phyloP scores from a whole-genome alignment of 129 eudicot species.

The Saussurea involucrata region DNA sequence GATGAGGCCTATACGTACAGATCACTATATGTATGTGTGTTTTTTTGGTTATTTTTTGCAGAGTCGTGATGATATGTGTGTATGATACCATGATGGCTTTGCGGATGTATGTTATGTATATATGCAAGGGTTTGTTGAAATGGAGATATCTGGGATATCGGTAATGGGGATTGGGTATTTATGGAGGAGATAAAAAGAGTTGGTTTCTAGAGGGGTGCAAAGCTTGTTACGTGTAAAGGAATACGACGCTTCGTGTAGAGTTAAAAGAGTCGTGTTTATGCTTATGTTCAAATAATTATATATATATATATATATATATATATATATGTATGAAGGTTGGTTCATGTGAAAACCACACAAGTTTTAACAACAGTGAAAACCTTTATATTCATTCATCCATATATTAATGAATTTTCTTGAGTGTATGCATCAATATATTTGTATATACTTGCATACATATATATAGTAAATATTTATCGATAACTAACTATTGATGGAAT shows the following conservation, averaged over 20 bases:
- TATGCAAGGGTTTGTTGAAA: neutral
- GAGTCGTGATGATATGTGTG: neutral
- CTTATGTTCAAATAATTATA: neutral
- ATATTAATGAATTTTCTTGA: too few relatives aligned
- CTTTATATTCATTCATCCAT: too few relatives aligned
- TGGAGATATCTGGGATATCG: neutral
- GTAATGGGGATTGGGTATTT: constrained; percentile 11
- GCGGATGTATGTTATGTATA: neutral
- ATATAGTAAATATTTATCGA: too few relatives aligned
- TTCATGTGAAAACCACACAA: too few relatives aligned
- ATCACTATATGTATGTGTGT: neutral
- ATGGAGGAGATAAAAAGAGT: neutral
- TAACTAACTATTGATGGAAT: too few relatives aligned
- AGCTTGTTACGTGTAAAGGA: neutral
- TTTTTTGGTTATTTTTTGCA: neutral
- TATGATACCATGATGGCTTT: neutral
- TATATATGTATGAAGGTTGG: too few relatives aligned
- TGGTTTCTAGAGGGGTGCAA: neutral
- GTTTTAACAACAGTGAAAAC: too few relatives aligned
- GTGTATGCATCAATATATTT: too few relatives aligned
- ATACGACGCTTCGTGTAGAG: neutral
- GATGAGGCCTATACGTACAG: neutral
- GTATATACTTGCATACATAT: too few relatives aligned
- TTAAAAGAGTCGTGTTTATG: neutral
- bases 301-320: neutral